Base-by-base conservation (phyloP, 768 basidiomycete species). In the Lactifluus piperatus region DNA sequence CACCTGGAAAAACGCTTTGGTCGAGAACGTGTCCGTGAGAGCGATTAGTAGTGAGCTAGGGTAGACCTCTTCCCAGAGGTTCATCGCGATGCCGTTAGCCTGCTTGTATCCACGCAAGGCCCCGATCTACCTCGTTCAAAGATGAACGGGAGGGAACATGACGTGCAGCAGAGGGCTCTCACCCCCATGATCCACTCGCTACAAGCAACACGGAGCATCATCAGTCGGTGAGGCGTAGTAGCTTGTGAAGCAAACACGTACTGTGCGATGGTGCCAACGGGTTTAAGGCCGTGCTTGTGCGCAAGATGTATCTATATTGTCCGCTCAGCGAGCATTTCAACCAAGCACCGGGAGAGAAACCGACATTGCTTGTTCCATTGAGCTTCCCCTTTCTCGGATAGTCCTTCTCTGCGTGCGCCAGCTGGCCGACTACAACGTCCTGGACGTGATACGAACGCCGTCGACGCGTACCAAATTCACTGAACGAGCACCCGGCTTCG, bases 181-280 rank as follows among this genome's bases (percentile, higher is more conserved):
- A 87, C 89, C 55, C 83, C 91, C 91, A 93, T 93, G 68, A 88
- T 89, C 91, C 91, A 93, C 73, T 93, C 91, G 68, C 90, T 88
- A 58, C 54, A 52, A 62, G 57, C 52, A 52, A 62, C 58, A 4
- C 5, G 3, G 20, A 26, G 24, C 4, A 45, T 50, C n/a, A 62
- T 37, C 7, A 41, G 30, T 49, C 18, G 26, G 32, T 14, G 32
- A 54, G 24, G 30, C 10, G 29, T 37, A 51, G 29, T 37, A 51
- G 22, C 29, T 30, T 48, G 24, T 30, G 48, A 26, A 20, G 52
- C 56, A 41, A 24, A 77, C 86, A 66, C 71, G 4, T 50, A 92
- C 90, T 92, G 91, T 11, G 88, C 90, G 53, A 93, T 89, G 1
- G 91, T 92, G 8, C 94, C 94, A 29, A 89, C 76, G 0, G 85